Conservation (phyloP, 108 stramenopile genomes). For the Skeletonema tropicum region DNA sequence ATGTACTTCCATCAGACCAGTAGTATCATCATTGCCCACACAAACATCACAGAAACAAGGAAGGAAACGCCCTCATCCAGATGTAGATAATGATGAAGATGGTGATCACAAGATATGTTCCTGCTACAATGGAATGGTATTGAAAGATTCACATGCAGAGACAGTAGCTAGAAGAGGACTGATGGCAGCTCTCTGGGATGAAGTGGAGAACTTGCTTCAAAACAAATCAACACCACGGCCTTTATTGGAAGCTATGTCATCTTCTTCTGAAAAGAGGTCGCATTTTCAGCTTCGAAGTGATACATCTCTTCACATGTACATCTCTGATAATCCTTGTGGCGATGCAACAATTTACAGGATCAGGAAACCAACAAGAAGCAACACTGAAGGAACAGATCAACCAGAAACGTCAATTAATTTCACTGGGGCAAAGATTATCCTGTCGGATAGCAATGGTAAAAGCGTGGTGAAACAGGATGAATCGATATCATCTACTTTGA, state of each 20-base stretch:
- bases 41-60: neutral
- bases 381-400: conserved; percentile 20
- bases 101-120: conserved; percentile 27
- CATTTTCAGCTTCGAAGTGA: conserved; percentile 52
- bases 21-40: conserved; percentile 37
- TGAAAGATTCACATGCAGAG: conserved; percentile 94
- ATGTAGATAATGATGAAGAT: neutral
- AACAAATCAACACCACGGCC: neutral
- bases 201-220: conserved; percentile 50
- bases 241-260: conserved; percentile 18
- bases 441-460: conserved; percentile 38
- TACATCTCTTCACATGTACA: conserved; percentile 85
- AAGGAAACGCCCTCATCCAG: neutral
- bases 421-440: conserved; percentile 90
- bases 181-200: conserved; percentile 70
- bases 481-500: conserved; percentile 18
- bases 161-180: conserved; percentile 86
- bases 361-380: conserved; percentile 6
- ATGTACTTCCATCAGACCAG: conserved; percentile 62
- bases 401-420: conserved; percentile 55
- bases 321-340: conserved; percentile 94
- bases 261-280: neutral
- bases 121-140: conserved; percentile 60
- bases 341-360: conserved; percentile 90
- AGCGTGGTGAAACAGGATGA: neutral